Percentiles rank a stretch among this genome's conserved stretches.
Evolutionary conservation across 2,329 filamentous ascomycete genomes (phyloP).

Genomic region (Pestalotiopsis sp.): DNA sequence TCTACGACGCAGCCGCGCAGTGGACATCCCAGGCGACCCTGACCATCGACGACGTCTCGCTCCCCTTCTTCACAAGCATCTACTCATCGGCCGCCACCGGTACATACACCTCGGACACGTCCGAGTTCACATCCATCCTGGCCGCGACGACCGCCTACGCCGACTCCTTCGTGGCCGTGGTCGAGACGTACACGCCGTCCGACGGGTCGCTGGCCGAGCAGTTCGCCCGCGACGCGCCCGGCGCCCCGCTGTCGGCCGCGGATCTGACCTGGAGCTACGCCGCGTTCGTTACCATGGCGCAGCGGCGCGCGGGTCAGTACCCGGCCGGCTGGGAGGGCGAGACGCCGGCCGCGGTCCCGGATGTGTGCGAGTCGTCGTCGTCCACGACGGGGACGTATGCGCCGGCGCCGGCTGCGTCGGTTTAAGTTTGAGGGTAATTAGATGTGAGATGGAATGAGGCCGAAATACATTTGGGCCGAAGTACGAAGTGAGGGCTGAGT

Average conservation of each 20-base stretch:
- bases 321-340: conserved; percentile 30
- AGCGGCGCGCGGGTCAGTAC: conserved; percentile 39
- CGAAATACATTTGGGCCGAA: too few species aligned
- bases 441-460: too few species aligned
- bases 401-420: conserved; percentile 25
- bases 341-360: conserved; percentile 26
- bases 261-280: conserved; percentile 75
- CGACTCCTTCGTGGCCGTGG: conserved; percentile 54
- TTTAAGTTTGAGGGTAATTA: neutral
- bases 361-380: conserved; percentile 25
- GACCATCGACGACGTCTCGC: conserved; percentile 51
- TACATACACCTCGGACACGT: conserved; percentile 43
- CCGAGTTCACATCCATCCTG: conserved; percentile 43
- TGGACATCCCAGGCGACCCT: conserved; percentile 51
- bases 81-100: conserved; percentile 47
- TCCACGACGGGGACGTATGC: conserved; percentile 32
- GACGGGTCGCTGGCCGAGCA: conserved; percentile 53
- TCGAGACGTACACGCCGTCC: conserved; percentile 48
- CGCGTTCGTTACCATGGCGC: conserved; percentile 51
- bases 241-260: conserved; percentile 43
- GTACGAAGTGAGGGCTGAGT: too few species aligned
- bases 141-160: conserved; percentile 53
- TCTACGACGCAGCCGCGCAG: conserved; percentile 59
- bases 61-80: conserved; percentile 58
- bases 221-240: conserved; percentile 43